Base-by-base conservation (phyloP, 352 stramenopile genomes). In the Phytopythium sindhum region DNA sequence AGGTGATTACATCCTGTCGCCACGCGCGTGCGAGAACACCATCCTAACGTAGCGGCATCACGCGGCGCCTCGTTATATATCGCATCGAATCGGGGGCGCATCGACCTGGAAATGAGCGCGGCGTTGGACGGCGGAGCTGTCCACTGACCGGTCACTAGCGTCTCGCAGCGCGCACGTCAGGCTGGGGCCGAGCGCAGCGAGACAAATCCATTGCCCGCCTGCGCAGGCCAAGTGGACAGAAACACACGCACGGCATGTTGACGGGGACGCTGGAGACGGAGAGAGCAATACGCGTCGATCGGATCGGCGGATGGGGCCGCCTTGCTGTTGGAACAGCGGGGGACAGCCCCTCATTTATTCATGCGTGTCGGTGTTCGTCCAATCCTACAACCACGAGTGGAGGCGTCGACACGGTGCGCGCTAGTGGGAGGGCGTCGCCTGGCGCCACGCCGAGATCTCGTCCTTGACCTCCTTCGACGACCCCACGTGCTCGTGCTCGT, bases 401-500 rank as follows among this genome's bases (percentile, higher is more conserved):
- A 39, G 33, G 1, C 33, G 33, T 10, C 9, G 31, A 9, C 31
- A 9, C 31, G 3, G 33, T 39, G 7, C 5, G 5, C 10, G 19
- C 26, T 60, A 60, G 54, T 37, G 59, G 19, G 51, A 41, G 15
- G 37, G 15, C 24, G 41, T 65, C 33, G 35, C 14, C 50, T 78
- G 67, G 33, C 82, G 80, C 82, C 82, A 91, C 31, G 78, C 62
- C 4, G 82, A 81, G 42, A 89, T 80, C 60, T 88, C 78, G 19
- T 73, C 58, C 68, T 88, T 89, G 41, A 76, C 67, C 31, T 83
- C 69, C 47, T 88, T 69, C 14, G 82, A 87, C 12, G 82, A 68
- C 4, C 80, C 82, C 19, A 91, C 80, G 63, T 91, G 82, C 54
- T 91, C 82, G 60, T 91, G 82, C 52, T 88, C 70, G 64, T 85